Conservation (phyloP, 345 rosid genomes). For the Eucalyptus curtisii region DNA sequence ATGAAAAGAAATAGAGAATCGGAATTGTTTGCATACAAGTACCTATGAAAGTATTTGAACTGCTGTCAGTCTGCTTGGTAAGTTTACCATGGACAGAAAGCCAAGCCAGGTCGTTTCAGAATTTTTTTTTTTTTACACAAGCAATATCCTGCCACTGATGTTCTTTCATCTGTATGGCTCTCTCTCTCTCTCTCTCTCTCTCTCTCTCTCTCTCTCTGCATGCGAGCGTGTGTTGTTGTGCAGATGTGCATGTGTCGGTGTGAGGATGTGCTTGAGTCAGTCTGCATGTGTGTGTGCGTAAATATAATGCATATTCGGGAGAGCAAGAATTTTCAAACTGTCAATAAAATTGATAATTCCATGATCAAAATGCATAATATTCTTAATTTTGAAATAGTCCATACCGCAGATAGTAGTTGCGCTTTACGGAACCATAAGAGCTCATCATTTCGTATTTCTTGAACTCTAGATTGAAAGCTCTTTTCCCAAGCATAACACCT, state of each 20-base stretch:
- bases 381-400: background rate
- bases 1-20: background rate
- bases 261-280: background rate
- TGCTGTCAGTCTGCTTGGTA: background rate
- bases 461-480: slow-evolving; percentile 75
- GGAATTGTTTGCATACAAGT: background rate
- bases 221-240: background rate
- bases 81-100: background rate
- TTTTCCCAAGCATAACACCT: slow-evolving; percentile 98
- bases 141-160: background rate
- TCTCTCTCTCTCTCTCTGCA: background rate
- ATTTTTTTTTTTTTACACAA: background rate
- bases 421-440: slow-evolving; percentile 89
- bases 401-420: slow-evolving; percentile 72
- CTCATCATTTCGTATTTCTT: slow-evolving; percentile 60
- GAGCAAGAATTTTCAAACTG: background rate
- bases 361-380: background rate
- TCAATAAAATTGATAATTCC: background rate
- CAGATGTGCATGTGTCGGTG: background rate
- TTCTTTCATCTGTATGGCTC: background rate
- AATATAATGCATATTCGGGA: background rate
- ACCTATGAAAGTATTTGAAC: background rate
- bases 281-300: background rate
- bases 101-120: background rate
- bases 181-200: background rate